phyloP scores from a whole-genome alignment of 2,329 filamentous ascomycete species.

The Trichoderma koningiopsis region DNA sequence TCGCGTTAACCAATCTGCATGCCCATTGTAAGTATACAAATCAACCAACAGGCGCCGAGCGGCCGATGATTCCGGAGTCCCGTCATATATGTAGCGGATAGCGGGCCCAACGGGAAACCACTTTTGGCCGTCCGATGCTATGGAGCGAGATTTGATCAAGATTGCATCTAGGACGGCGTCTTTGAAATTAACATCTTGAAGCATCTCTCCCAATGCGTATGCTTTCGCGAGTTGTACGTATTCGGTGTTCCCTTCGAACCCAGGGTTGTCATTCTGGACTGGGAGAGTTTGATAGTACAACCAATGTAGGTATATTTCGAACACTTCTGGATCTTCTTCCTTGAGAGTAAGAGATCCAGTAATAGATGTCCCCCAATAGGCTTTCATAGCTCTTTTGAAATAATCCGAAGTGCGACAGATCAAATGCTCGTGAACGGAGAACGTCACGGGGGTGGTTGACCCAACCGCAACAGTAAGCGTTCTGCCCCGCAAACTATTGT shows the following conservation, averaged over 20 bases:
- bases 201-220: constrained; percentile 24
- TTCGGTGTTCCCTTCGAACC: constrained; percentile 4
- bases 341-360: not conserved
- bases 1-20: not conserved
- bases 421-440: constrained; percentile 21
- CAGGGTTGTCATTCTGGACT: constrained; percentile 15
- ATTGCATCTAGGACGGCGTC: constrained; percentile 24
- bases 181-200: constrained; percentile 20
- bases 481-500: not conserved
- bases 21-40: constrained; percentile 4
- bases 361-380: constrained; percentile 13
- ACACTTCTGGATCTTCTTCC: constrained; percentile 5
- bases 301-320: constrained; percentile 23
- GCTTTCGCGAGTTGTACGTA: constrained; percentile 24
- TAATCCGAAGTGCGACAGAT: constrained; percentile 13
- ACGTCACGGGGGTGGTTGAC: not conserved
- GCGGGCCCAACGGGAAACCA: constrained; percentile 19
- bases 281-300: constrained; percentile 19
- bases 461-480: constrained; percentile 21
- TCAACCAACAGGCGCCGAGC: constrained; percentile 15
- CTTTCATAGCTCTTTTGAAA: constrained; percentile 20
- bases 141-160: constrained; percentile 1
- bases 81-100: constrained; percentile 16
- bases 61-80: constrained; percentile 2
- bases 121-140: not conserved